phyloP scores from a whole-genome alignment of 169 alveolate genomes.

The Toxoplasma gondii region DNA sequence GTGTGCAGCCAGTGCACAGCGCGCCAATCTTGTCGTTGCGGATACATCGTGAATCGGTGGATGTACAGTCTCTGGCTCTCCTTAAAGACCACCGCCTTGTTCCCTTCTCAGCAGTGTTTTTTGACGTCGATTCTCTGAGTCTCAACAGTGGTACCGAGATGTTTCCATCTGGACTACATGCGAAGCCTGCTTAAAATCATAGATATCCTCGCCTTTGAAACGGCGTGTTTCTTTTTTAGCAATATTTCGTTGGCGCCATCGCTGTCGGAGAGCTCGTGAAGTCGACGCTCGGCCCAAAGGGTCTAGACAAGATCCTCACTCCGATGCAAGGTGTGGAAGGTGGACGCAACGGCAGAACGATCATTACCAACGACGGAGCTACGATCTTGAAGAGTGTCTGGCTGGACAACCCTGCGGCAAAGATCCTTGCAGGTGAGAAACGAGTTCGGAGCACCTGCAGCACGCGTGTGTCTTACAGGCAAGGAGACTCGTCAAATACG shows the following conservation, averaged over 20 bases:
- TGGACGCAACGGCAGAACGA: slow-evolving; percentile 83
- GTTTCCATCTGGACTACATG: too few relatives aligned
- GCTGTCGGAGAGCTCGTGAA: slow-evolving; percentile 99
- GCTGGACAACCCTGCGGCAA: slow-evolving; percentile 99
- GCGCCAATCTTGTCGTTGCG: too few relatives aligned
- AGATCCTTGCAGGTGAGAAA: slow-evolving; percentile 88
- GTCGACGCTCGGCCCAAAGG: slow-evolving; percentile 95
- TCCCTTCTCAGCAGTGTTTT: too few relatives aligned
- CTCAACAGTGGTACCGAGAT: too few relatives aligned
- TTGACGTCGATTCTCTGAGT: too few relatives aligned
- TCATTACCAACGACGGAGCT: slow-evolving; percentile 99
- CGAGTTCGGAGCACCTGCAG: background rate
- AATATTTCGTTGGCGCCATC: slow-evolving; percentile 95
- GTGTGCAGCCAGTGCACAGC: too few relatives aligned
- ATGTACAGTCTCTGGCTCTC: too few relatives aligned
- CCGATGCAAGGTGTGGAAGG: slow-evolving; percentile 91
- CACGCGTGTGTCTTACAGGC: background rate
- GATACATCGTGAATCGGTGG: too few relatives aligned
- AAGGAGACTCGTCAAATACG: too few relatives aligned
- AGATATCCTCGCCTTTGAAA: background rate
- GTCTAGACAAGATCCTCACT: slow-evolving; percentile 97
- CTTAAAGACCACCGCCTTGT: too few relatives aligned
- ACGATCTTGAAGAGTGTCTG: slow-evolving; percentile 97
- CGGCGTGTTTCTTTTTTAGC: slow-evolving; percentile 31
- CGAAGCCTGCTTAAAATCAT: too few relatives aligned